Percentiles rank a stretch among this genome's conserved stretches.
Evolutionary conservation across 352 stramenopile genomes (phyloP).

Genomic region (Pythium angustatum): DNA sequence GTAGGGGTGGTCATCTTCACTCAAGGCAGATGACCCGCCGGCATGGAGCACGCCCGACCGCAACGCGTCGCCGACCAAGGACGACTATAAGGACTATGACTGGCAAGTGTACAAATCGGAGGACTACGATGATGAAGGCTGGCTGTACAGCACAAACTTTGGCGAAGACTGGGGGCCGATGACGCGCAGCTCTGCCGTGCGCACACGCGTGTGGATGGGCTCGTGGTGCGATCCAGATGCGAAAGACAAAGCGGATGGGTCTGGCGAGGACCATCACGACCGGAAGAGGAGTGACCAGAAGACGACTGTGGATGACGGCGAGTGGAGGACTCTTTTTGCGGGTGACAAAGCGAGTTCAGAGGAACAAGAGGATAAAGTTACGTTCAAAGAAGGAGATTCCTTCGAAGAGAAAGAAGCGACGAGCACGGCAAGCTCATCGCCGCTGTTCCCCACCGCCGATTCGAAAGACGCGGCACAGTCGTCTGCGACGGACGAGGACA

Average conservation of each 20-base stretch:
- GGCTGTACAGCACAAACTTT: conserved; percentile 79
- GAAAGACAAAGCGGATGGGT: conserved; percentile 29
- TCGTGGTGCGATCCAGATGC: conserved; percentile 29
- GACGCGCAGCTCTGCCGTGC: conserved; percentile 62
- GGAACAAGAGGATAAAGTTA: conserved; percentile 1
- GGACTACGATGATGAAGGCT: conserved; percentile 86
- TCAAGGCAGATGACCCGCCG: conserved; percentile 72
- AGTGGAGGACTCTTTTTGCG: conserved; percentile 49
- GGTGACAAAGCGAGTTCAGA: conserved; percentile 1
- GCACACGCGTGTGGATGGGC: conserved; percentile 82
- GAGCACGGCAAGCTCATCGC: background rate
- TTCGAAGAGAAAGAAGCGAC: conserved; percentile 20
- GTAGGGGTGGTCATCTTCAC: conserved; percentile 72
- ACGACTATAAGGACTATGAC: conserved; percentile 58
- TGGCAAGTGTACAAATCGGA: conserved; percentile 84
- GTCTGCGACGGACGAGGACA: background rate
- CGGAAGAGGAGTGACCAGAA: conserved; percentile 10
- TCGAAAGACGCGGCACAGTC: conserved; percentile 10
- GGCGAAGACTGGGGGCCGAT: conserved; percentile 62
- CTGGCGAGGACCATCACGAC: conserved; percentile 16
- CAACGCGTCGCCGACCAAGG: conserved; percentile 44
- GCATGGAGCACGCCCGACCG: conserved; percentile 60
- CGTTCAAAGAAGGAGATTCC: background rate
- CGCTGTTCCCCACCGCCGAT: conserved; percentile 24
- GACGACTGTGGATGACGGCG: conserved; percentile 21